phyloP scores from a whole-genome alignment of 169 alveolate genomes.

The Perkinsus chesapeaki region DNA sequence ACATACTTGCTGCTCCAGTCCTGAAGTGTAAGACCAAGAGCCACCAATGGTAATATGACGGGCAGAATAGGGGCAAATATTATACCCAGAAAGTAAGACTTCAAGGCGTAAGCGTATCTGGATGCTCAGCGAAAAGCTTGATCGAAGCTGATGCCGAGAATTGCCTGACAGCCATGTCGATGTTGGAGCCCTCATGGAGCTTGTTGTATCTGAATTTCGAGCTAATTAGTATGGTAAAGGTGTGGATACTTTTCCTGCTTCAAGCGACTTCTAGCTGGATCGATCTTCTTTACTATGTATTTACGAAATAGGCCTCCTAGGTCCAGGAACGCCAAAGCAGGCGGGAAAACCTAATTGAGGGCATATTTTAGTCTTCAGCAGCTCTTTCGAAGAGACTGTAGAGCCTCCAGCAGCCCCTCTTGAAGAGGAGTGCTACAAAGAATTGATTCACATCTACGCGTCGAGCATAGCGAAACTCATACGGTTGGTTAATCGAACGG shows the following conservation, averaged over 20 bases:
- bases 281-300: not conserved
- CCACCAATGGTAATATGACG: not conserved
- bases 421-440: too few species aligned
- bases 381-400: too few species aligned
- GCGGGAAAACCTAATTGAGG: not conserved
- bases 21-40: not conserved
- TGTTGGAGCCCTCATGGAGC: not conserved
- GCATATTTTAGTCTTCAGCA: too few species aligned
- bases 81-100: not conserved
- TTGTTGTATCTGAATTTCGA: not conserved
- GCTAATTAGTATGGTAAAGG: too few species aligned
- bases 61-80: not conserved
- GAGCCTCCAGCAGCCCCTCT: too few species aligned
- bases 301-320: not conserved
- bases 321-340: not conserved
- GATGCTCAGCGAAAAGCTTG: not conserved
- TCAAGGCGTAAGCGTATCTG: not conserved
- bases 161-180: not conserved
- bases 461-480: too few species aligned
- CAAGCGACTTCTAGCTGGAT: not conserved
- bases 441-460: too few species aligned
- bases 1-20: not conserved
- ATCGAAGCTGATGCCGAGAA: not conserved
- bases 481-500: too few species aligned
- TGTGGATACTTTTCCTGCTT: not conserved